Conservation (phyloP, 441 rosid species). For the Gossypium schwendimanii region DNA sequence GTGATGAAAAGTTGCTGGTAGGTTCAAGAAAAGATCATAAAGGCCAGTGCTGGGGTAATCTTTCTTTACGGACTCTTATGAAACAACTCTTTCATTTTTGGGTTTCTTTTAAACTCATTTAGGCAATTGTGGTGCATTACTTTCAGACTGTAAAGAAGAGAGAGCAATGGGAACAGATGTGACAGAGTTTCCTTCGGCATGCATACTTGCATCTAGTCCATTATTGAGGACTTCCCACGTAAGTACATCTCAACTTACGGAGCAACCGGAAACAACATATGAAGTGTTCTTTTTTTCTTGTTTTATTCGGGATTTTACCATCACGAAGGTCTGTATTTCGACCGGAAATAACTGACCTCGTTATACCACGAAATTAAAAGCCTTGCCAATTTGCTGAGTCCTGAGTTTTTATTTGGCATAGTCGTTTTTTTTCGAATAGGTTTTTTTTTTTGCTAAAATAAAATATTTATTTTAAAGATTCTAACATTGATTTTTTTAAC, state of each 20-base stretch:
- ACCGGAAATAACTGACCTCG: too few relatives aligned
- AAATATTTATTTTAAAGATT: too few relatives aligned
- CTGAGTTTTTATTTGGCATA: too few relatives aligned
- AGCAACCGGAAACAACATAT: background rate
- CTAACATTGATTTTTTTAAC: too few relatives aligned
- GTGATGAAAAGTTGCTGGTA: constrained; percentile 1
- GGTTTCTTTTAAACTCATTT: background rate
- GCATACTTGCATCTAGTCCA: background rate
- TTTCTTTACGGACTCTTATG: background rate
- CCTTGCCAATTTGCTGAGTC: too few relatives aligned
- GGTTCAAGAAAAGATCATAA: background rate
- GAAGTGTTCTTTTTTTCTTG: too few relatives aligned
- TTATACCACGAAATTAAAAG: too few relatives aligned
- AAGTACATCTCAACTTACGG: background rate
- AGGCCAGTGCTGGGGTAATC: background rate
- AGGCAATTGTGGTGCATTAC: background rate
- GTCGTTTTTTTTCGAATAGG: too few relatives aligned
- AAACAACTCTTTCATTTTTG: background rate
- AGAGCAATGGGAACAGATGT: background rate
- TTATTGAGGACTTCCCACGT: background rate
- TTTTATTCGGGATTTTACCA: too few relatives aligned
- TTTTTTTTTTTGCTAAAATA: too few relatives aligned
- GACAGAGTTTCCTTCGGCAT: background rate
- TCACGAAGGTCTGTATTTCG: too few relatives aligned
- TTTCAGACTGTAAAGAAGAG: background rate